A percentile compares a stretch with the other conserved stretches of the same genome.
These are phyloP conservation scores for Hansfordia pulvinata DNA, from an alignment of 2,329 filamentous ascomycete genomes.

Conservation along the genomic window DNA sequence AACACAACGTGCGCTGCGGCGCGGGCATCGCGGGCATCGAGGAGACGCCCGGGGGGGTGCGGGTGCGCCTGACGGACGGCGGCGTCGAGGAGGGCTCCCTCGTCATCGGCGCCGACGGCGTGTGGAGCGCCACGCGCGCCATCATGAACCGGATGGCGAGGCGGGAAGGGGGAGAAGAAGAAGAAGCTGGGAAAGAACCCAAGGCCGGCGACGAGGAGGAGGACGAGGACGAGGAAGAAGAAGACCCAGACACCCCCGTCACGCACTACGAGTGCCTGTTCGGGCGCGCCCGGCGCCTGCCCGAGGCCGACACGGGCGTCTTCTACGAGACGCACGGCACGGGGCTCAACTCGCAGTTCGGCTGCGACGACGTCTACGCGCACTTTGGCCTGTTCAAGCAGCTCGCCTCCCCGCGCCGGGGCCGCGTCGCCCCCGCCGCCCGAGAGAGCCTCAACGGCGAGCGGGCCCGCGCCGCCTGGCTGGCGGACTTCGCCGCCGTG, in stretches of 20 bases:
- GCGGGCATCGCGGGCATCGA: background rate
- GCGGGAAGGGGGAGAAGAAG: too few species aligned
- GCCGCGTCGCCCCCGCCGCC: background rate
- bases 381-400: conserved; percentile 1
- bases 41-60: background rate
- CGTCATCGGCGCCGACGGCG: background rate
- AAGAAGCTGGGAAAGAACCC: too few species aligned
- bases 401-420: too few species aligned
- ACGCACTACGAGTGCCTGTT: conserved; percentile 1
- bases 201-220: too few species aligned
- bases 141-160: background rate
- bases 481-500: background rate
- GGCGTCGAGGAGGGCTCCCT: conserved; percentile 1
- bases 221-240: background rate
- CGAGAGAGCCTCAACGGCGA: too few species aligned
- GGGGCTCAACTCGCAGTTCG: background rate
- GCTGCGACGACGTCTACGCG: background rate
- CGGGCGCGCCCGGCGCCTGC: background rate
- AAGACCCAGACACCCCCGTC: background rate
- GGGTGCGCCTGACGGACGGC: conserved; percentile 1
- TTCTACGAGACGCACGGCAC: conserved; percentile 1
- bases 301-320: background rate
- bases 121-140: background rate
- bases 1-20: conserved; percentile 1
- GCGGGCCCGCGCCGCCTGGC: too few species aligned